Evolutionary conservation across 495 filamentous ascomycete species (phyloP), one percentile per base, ranked within the genome.

Genomic region (Friedmanniomyces endolithicus): DNA sequence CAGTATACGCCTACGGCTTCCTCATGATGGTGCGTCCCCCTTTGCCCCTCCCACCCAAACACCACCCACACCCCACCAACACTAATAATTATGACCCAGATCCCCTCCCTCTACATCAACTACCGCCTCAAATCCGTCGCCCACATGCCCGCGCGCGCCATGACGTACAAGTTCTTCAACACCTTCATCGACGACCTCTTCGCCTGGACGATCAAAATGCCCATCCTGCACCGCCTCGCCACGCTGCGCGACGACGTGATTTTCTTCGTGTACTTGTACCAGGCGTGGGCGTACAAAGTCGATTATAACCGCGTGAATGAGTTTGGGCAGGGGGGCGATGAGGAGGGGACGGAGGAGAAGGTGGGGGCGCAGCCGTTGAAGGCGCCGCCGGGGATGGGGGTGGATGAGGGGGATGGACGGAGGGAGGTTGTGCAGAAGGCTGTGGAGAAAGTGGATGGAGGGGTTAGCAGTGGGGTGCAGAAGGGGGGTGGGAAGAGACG

Each of bases 201-300:
- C 63, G 92, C 92, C 12, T 98, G 95, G 65, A 97, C 92, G 16
- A 95, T 98, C 70, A 97, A 96, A 73, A 98, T 98, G 92, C 92
- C 92, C 1, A 85, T 86, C 62, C 77, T 97, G 31, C 94, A 98
- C 68, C 80, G 92, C n/a, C 74, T 98, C 39, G 90, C 94, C 0
- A 97, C 94, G 12, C 74, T 98, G 56, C 76, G 92, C 48, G 92
- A 98, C 63, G 92, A 98, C 65, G 78, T 98, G 50, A 96, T 98
- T 64, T 98, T 97, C 77, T 98, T 98, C 67, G 77, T 98, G 50
- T 97, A 95, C 68, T 60, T 98, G n/a, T 98, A 98, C 70, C 92
- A 98, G 69, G 78, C 83, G 55, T 98, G 80, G 75, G 83, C 83
- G 58, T 98, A 98, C 73, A 90, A 85, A 72, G 77, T 94, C 55